Conservation (phyloP, 2,329 filamentous ascomycete species). For the Alternaria incomplexa region DNA sequence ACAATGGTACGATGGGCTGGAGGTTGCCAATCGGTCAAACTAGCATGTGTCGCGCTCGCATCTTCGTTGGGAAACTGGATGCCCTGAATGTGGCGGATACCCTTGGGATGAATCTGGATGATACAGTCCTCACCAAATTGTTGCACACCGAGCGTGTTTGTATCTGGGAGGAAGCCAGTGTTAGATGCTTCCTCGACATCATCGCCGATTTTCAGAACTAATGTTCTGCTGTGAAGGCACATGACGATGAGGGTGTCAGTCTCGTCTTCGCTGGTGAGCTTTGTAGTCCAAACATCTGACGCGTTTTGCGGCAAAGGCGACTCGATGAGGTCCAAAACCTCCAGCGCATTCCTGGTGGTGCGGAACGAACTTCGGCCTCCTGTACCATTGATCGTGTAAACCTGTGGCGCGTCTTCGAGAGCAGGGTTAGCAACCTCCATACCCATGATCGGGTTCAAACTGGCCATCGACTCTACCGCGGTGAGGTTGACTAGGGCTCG, state of each 20-base stretch:
- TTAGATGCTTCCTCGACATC: constrained; percentile 95
- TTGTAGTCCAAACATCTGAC: constrained; percentile 93
- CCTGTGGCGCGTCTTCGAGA: constrained; percentile 92
- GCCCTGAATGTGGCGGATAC: constrained; percentile 86
- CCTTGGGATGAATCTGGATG: constrained; percentile 94
- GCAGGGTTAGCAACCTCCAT: constrained; percentile 91
- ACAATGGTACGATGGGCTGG: constrained; percentile 96
- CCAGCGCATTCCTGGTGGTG: constrained; percentile 88
- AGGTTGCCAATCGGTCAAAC: constrained; percentile 90
- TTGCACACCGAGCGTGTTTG: constrained; percentile 89
- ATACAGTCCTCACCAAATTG: constrained; percentile 92
- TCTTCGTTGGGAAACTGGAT: constrained; percentile 49
- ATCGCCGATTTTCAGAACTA: constrained; percentile 94
- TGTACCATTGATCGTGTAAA: constrained; percentile 89
- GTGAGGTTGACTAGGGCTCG: constrained; percentile 81
- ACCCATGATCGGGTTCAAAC: constrained; percentile 89
- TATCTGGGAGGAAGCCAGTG: constrained; percentile 87
- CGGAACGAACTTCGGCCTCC: constrained; percentile 89
- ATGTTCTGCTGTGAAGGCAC: constrained; percentile 85
- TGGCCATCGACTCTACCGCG: constrained; percentile 81
- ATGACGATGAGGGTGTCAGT: constrained; percentile 96
- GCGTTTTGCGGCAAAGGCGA: constrained; percentile 89
- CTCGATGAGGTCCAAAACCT: constrained; percentile 94
- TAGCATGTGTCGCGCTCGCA: constrained; percentile 52
- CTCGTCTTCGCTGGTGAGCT: constrained; percentile 78